These are phyloP conservation scores for Ceratocystiopsis sp. DNA, from an alignment of 2,329 filamentous ascomycete species.

Conservation along the genomic window DNA sequence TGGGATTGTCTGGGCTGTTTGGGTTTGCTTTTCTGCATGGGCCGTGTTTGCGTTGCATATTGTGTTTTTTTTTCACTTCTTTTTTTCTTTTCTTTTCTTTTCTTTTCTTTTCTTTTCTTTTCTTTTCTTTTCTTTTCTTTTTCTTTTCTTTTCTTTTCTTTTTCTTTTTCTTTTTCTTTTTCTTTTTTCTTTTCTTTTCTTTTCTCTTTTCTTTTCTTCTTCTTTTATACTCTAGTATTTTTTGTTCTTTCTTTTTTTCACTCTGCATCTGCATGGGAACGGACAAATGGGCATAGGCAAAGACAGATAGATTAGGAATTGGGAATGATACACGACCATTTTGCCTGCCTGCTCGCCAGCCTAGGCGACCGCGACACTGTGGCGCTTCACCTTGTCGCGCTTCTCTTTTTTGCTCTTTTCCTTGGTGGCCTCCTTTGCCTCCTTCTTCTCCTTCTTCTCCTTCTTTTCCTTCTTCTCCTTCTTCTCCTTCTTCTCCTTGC, in stretches of 20 bases:
- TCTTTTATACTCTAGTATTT: background rate
- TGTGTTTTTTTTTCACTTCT: background rate
- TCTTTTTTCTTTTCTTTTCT: constrained; percentile 1
- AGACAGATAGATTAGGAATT: no score
- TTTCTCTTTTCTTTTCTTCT: constrained; percentile 1
- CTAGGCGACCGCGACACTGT: no score
- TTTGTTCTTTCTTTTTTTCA: background rate
- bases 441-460: background rate
- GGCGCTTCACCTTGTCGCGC: background rate
- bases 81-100: background rate
- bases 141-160: background rate
- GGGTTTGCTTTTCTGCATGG: no score
- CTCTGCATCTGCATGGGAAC: background rate
- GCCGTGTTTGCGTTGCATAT: no score
- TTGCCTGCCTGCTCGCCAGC: background rate
- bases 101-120: background rate
- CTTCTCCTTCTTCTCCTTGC: background rate
- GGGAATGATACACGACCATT: background rate
- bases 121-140: background rate
- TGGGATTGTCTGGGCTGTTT: no score
- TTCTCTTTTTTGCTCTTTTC: background rate
- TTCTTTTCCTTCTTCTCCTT: background rate
- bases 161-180: constrained; percentile 3
- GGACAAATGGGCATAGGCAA: no score
- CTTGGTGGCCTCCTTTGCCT: background rate